Conservation (phyloP, 2,329 filamentous ascomycete species). For the Juglanconis juglandina region DNA sequence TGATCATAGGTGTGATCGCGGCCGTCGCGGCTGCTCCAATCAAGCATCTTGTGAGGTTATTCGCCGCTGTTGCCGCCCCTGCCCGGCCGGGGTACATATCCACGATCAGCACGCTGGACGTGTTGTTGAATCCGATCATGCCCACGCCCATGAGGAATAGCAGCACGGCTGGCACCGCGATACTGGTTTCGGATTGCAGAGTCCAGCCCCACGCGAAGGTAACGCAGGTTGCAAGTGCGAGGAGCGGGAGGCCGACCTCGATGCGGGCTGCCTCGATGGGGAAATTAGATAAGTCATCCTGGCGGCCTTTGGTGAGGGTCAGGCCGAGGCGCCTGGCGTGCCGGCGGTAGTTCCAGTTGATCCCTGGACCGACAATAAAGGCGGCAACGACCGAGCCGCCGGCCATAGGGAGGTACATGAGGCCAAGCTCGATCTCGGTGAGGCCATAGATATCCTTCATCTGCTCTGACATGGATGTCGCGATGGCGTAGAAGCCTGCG, state of each 20-base stretch:
- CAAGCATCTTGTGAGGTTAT: slow-evolving; percentile 54
- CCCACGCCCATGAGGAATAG: slow-evolving; percentile 45
- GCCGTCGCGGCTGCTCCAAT: slow-evolving; percentile 52
- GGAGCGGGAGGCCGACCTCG: slow-evolving; percentile 47
- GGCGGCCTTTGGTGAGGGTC: slow-evolving; percentile 49
- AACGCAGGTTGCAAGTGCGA: slow-evolving; percentile 45
- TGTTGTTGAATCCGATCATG: slow-evolving; percentile 53
- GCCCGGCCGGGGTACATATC: slow-evolving; percentile 53
- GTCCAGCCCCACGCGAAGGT: slow-evolving; percentile 53
- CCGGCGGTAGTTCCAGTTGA: slow-evolving; percentile 67
- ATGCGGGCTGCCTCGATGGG: slow-evolving; percentile 51
- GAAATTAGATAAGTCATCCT: slow-evolving; percentile 45
- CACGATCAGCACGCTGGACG: slow-evolving; percentile 49
- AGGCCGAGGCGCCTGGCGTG: slow-evolving; percentile 54
- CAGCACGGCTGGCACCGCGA: slow-evolving; percentile 46
- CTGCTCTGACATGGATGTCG: slow-evolving; percentile 41
- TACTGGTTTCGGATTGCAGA: slow-evolving; percentile 36
- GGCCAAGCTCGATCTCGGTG: slow-evolving; percentile 51
- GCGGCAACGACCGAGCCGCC: slow-evolving; percentile 46
- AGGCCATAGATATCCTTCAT: slow-evolving; percentile 55
- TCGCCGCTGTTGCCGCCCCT: slow-evolving; percentile 53
- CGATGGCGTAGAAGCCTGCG: slow-evolving; percentile 47
- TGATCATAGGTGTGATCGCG: slow-evolving; percentile 49
- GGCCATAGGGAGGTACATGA: slow-evolving; percentile 52
- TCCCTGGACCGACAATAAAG: slow-evolving; percentile 46